These are phyloP conservation scores for Chlamydomonas sphaeroides DNA, from an alignment of 139 green algal species.

Conservation along the genomic window DNA sequence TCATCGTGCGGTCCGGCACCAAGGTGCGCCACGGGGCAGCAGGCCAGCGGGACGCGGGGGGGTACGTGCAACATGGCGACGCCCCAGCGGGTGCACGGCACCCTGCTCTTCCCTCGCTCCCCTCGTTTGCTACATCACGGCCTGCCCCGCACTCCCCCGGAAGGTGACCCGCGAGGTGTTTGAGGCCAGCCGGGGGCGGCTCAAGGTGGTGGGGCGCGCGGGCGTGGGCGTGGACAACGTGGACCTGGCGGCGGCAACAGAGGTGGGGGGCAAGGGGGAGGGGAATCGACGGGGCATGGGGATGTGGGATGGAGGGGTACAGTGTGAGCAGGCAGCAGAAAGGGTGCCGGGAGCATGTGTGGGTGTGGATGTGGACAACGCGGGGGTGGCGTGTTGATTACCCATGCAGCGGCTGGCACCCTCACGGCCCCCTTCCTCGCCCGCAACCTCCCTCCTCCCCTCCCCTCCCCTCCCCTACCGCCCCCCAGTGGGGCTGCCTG, in stretches of 20 bases:
- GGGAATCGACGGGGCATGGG: neutral
- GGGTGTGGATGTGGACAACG: no score
- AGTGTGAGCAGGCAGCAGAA: no score
- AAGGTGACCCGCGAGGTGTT: conserved; percentile 92
- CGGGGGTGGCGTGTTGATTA: no score
- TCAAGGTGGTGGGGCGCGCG: conserved; percentile 95
- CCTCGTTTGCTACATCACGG: neutral
- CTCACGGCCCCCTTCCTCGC: neutral
- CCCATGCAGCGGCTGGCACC: no score
- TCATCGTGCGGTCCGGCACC: conserved; percentile 93
- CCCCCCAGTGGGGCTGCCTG: conserved; percentile 82
- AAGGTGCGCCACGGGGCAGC: conserved; percentile 61
- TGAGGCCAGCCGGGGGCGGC: conserved; percentile 88
- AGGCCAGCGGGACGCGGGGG: neutral
- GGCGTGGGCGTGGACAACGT: conserved; percentile 98
- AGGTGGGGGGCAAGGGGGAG: conserved; percentile 58
- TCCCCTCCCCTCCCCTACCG: neutral
- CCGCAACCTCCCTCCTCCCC: neutral
- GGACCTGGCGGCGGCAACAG: conserved; percentile 91
- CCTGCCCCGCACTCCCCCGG: neutral
- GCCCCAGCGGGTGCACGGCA: neutral
- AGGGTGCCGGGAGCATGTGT: no score
- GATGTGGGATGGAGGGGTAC: neutral
- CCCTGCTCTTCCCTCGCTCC: neutral
- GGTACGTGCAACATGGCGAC: neutral